phyloP scores from a whole-genome alignment of 129 eudicot species.

The Helichrysum umbraculigerum region DNA sequence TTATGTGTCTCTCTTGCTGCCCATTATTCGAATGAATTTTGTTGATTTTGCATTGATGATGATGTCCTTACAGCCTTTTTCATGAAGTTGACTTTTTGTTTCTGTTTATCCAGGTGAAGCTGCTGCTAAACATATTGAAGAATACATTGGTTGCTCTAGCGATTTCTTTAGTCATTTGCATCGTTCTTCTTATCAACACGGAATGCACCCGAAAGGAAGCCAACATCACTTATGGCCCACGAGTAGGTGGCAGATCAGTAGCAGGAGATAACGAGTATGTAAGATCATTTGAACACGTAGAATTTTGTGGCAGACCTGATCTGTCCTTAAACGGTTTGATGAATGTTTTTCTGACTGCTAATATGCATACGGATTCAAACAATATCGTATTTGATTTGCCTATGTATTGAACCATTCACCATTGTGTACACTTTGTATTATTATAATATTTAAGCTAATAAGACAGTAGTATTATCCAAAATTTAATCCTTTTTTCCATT shows the following conservation, averaged over 20 bases:
- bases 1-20: no score
- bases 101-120: conserved; percentile 61
- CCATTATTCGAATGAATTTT: no score
- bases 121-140: conserved; percentile 68
- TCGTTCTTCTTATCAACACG: conserved; percentile 44
- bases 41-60: no score
- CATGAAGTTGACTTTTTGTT: not conserved
- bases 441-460: no score
- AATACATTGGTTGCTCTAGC: conserved; percentile 73
- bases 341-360: not conserved
- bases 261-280: conserved; percentile 78
- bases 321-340: conserved; percentile 23
- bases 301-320: conserved; percentile 74
- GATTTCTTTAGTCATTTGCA: conserved; percentile 54
- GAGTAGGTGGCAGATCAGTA: conserved; percentile 61
- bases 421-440: no score
- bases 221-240: conserved; percentile 30
- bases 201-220: conserved; percentile 43
- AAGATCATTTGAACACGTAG: conserved; percentile 94
- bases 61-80: not conserved
- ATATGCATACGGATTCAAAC: not conserved
- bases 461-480: no score
- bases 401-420: not conserved
- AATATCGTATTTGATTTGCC: not conserved
- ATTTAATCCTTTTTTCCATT: no score